Evolutionary conservation across 352 stramenopile species (phyloP).

Genomic region (Phytophthora citricola): DNA sequence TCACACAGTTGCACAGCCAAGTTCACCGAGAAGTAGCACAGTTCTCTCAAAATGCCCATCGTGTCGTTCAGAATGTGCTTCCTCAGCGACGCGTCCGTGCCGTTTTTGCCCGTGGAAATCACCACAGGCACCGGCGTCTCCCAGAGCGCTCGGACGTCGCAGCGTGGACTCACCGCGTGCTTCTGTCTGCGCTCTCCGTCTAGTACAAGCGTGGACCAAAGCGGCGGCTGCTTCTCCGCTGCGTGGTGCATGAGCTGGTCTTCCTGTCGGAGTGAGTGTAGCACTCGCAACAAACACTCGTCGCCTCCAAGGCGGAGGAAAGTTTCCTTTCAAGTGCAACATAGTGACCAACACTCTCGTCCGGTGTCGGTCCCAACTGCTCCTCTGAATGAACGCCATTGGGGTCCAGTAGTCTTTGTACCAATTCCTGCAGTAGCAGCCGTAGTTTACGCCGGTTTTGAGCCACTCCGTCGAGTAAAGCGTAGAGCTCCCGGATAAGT

Average conservation of each 20-base stretch:
- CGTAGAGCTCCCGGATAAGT: conserved; percentile 77
- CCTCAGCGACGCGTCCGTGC: conserved; percentile 52
- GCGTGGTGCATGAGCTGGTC: conserved; percentile 37
- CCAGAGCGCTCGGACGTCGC: conserved; percentile 69
- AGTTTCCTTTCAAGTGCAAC: conserved; percentile 63
- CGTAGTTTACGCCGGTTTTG: conserved; percentile 66
- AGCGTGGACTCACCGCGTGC: conserved; percentile 42
- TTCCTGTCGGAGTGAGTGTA: conserved; percentile 70
- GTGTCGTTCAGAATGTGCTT: conserved; percentile 74
- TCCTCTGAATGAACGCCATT: conserved; percentile 48
- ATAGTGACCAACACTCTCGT: conserved; percentile 40
- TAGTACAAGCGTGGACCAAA: conserved; percentile 42
- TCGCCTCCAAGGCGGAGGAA: conserved; percentile 80
- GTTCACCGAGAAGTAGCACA: conserved; percentile 83
- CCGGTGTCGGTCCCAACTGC: conserved; percentile 16
- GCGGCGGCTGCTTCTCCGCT: conserved; percentile 15
- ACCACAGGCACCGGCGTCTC: conserved; percentile 47
- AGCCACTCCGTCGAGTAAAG: conserved; percentile 52
- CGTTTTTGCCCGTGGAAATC: conserved; percentile 43
- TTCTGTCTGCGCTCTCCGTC: conserved; percentile 38
- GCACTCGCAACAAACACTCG: conserved; percentile 77
- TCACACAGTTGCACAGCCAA: conserved; percentile 75
- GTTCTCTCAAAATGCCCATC: conserved; percentile 81
- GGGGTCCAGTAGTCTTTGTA: conserved; percentile 75
- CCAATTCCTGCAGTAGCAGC: conserved; percentile 70